These are phyloP conservation scores for Scenedesmus sp. DNA, from an alignment of 163 green algal genomes.

Conservation along the genomic window DNA sequence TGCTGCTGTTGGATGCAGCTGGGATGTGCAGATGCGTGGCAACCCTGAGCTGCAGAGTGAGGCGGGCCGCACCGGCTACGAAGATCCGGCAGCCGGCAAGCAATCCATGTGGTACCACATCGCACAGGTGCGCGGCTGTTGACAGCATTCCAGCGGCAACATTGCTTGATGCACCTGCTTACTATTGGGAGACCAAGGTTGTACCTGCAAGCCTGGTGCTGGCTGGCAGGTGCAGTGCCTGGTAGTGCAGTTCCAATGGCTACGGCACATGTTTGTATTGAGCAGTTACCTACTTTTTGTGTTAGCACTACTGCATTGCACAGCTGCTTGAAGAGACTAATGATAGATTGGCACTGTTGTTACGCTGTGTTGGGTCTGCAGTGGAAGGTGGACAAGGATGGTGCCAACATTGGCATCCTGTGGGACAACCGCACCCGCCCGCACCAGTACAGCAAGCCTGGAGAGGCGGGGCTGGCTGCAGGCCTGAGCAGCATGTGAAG, in stretches of 20 bases:
- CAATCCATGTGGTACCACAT: constrained; percentile 42
- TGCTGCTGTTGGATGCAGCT: not conserved
- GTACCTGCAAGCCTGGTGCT: no score
- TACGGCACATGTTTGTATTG: not conserved
- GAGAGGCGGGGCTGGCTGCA: constrained; percentile 12
- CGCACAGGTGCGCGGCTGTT: constrained; percentile 11
- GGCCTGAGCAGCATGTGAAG: constrained; percentile 1
- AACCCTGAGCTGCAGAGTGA: constrained; percentile 33
- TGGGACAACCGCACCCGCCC: constrained; percentile 47
- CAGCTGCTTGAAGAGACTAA: no score
- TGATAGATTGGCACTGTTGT: not conserved
- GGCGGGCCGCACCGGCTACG: constrained; percentile 5
- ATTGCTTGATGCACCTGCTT: no score
- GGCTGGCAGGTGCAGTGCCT: no score
- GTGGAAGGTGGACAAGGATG: constrained; percentile 36
- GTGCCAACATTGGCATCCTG: constrained; percentile 43
- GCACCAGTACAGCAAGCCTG: constrained; percentile 54
- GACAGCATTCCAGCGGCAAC: no score
- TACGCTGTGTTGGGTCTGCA: not conserved
- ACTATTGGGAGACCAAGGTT: no score
- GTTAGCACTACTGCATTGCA: no score
- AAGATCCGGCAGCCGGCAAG: constrained; percentile 30
- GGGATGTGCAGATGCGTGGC: constrained; percentile 29
- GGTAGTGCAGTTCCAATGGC: not conserved
- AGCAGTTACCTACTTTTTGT: not conserved